Percentiles rank a stretch among this genome's conserved stretches.
These are phyloP conservation scores for Pleodorina starrii DNA, from an alignment of 139 green algal species.

Conservation along the genomic window DNA sequence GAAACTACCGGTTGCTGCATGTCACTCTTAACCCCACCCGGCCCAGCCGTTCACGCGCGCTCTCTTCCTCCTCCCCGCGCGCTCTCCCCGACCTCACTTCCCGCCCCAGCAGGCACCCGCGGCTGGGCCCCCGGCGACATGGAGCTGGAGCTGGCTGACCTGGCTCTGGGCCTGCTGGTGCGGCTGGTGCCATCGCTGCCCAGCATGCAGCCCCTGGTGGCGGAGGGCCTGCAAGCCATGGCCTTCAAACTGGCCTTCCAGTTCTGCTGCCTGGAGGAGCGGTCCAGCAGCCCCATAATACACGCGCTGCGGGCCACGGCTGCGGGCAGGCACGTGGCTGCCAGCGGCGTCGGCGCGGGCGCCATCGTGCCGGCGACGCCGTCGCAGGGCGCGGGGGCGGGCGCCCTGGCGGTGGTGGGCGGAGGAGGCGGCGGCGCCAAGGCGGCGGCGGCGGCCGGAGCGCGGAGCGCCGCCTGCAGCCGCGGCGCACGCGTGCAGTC, in stretches of 20 bases:
- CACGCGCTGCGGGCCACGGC: background rate
- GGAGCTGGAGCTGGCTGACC: constrained; percentile 77
- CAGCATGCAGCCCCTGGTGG: constrained; percentile 7
- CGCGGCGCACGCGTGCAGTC: constrained; percentile 31
- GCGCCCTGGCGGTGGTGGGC: background rate
- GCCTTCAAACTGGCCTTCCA: constrained; percentile 48
- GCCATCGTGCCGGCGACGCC: constrained; percentile 13
- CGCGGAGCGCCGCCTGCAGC: constrained; percentile 44
- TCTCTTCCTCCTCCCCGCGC: too few species aligned
- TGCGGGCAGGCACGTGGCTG: background rate
- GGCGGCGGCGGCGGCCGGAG: background rate
- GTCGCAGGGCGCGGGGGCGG: background rate
- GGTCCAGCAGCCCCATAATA: constrained; percentile 43
- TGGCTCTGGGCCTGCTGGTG: constrained; percentile 69
- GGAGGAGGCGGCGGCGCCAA: background rate
- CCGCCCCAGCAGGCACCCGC: constrained; percentile 19
- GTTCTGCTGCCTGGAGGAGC: constrained; percentile 57
- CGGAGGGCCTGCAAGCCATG: constrained; percentile 24
- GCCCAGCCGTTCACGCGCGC: too few species aligned
- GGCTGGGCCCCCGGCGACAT: constrained; percentile 62
- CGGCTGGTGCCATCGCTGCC: constrained; percentile 58
- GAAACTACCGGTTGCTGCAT: too few species aligned
- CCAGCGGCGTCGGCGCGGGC: background rate
- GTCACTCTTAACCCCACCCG: too few species aligned
- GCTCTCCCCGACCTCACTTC: too few species aligned